A percentile compares a stretch with the other conserved stretches of the same genome.
phyloP scores from a whole-genome alignment of 345 rosid species.

The Clarkia xantiana region DNA sequence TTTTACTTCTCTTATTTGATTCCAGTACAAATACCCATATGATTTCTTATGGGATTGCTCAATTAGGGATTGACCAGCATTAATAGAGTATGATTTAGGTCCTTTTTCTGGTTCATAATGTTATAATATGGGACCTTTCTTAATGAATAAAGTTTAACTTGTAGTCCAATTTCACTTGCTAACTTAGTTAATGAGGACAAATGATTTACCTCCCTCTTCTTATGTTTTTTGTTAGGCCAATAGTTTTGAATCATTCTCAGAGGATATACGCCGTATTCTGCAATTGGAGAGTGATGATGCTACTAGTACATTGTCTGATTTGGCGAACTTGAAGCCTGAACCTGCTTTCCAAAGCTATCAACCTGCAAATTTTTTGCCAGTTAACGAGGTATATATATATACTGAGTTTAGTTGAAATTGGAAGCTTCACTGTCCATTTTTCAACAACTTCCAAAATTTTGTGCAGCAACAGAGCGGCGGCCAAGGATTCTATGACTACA shows the following conservation, averaged over 20 bases:
- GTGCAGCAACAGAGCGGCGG: constrained; percentile 23
- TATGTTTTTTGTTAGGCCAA: constrained; percentile 34
- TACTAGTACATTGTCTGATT: constrained; percentile 39
- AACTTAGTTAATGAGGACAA: background rate
- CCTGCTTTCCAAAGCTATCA: constrained; percentile 20
- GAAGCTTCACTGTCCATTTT: constrained; percentile 12
- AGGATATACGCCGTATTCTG: constrained; percentile 41
- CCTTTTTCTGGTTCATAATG: too few relatives aligned
- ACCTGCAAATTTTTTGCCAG: constrained; percentile 11
- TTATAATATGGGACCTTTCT: too few relatives aligned
- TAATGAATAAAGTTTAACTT: background rate
- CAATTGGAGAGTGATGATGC: constrained; percentile 85
- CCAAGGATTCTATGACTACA: constrained; percentile 34
- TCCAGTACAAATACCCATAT: too few relatives aligned
- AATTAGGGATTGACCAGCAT: too few relatives aligned
- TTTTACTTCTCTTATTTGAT: background rate
- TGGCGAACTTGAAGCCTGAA: constrained; percentile 26
- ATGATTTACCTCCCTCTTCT: background rate
- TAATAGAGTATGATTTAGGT: too few relatives aligned
- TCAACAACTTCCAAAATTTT: constrained; percentile 27
- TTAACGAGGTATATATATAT: constrained; percentile 26
- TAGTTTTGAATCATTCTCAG: constrained; percentile 45
- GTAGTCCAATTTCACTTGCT: background rate
- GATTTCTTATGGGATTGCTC: too few relatives aligned
- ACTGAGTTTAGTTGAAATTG: background rate